Conservation (phyloP, 257 asterid genomes). For the Solanum paucissectum region DNA sequence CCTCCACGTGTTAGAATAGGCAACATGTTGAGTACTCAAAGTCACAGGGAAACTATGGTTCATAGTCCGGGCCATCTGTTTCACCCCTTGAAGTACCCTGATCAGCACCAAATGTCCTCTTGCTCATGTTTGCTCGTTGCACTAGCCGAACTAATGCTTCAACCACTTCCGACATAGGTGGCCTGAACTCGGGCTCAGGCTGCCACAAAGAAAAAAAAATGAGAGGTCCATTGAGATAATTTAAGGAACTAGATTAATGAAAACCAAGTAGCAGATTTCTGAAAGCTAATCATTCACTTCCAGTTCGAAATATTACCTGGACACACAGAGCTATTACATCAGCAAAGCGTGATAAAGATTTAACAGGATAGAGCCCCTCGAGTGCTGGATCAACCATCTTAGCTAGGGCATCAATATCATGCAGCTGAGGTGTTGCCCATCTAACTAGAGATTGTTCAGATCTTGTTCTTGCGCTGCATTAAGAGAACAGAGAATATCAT, state of each 20-base stretch:
- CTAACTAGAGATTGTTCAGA: constrained; percentile 84
- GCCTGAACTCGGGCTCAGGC: constrained; percentile 98
- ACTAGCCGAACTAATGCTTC: constrained; percentile 86
- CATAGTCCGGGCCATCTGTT: constrained; percentile 40
- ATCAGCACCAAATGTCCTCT: constrained; percentile 80
- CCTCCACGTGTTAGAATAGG: background rate
- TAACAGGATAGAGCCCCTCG: constrained; percentile 80
- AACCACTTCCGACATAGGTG: constrained; percentile 96
- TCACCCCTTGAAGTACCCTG: constrained; percentile 31
- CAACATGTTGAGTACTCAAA: background rate
- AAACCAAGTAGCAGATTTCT: background rate
- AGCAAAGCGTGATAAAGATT: constrained; percentile 90
- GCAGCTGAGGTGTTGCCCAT: constrained; percentile 98
- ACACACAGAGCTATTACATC: constrained; percentile 95
- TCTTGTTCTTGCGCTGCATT: constrained; percentile 63
- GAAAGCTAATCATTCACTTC: background rate
- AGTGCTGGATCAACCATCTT: constrained; percentile 98
- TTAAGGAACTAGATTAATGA: background rate
- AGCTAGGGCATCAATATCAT: constrained; percentile 81
- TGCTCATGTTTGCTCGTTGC: constrained; percentile 97
- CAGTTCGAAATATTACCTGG: constrained; percentile 42
- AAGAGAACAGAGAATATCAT: background rate
- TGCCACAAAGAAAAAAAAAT: constrained; percentile 13
- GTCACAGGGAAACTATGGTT: background rate
- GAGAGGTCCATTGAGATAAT: background rate